Evolutionary conservation across 2,329 filamentous ascomycete genomes (phyloP).

Genomic region (Penicillium sclerotiorum): DNA sequence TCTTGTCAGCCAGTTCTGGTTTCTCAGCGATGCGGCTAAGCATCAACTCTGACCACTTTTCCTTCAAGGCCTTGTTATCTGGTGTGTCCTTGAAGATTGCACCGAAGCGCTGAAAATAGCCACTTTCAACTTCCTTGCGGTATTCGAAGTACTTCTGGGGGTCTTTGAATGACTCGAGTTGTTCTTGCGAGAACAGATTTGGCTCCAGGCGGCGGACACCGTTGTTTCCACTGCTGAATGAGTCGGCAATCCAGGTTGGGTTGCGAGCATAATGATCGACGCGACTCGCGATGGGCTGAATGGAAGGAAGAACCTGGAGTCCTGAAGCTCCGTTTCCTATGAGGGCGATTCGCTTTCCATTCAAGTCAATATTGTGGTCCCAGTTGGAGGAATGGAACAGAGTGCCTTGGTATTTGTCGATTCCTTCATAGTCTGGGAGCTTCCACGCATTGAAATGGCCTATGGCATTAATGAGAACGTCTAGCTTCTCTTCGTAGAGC

Average conservation of each 20-base stretch:
- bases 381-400: conserved; percentile 65
- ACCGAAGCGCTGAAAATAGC: conserved; percentile 64
- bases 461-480: conserved; percentile 65
- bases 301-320: conserved; percentile 53
- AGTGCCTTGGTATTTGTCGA: conserved; percentile 57
- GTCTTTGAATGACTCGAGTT: conserved; percentile 61
- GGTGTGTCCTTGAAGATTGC: conserved; percentile 58
- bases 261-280: conserved; percentile 68
- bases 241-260: conserved; percentile 68
- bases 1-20: conserved; percentile 57
- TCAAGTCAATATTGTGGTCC: conserved; percentile 57
- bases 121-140: conserved; percentile 60
- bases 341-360: conserved; percentile 54
- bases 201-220: conserved; percentile 57
- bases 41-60: conserved; percentile 58
- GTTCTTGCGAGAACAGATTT: conserved; percentile 57
- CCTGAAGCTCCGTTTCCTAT: conserved; percentile 67
- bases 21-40: conserved; percentile 55
- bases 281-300: conserved; percentile 44
- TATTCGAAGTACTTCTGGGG: conserved; percentile 63
- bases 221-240: conserved; percentile 56
- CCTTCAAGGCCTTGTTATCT: conserved; percentile 52
- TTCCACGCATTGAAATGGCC: conserved; percentile 69
- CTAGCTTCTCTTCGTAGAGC: conserved; percentile 52
- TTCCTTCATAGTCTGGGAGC: conserved; percentile 63